A percentile compares a stretch with the other conserved stretches of the same genome.
phyloP scores from a whole-genome alignment of 306 rosid species.

The Rubus idaeus region DNA sequence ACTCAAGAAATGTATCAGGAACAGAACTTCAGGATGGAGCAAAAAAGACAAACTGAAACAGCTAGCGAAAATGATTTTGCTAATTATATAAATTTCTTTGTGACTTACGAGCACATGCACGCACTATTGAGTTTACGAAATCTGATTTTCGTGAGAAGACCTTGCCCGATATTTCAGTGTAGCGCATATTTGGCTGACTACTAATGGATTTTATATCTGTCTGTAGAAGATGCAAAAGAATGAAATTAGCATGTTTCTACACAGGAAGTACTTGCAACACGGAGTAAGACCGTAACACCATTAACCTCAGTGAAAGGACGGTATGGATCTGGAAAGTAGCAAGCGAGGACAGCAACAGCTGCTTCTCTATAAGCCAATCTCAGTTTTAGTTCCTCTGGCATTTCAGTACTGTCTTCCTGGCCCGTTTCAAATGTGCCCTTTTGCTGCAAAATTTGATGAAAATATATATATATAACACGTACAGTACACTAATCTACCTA shows the following conservation, averaged over 20 bases:
- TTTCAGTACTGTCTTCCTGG: slow-evolving; percentile 87
- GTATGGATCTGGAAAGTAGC: slow-evolving; percentile 82
- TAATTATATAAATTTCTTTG: slow-evolving; percentile 19
- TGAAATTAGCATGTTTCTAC: slow-evolving; percentile 28
- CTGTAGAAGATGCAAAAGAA: slow-evolving; percentile 48
- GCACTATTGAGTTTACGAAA: slow-evolving; percentile 76
- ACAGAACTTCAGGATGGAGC: slow-evolving; percentile 8
- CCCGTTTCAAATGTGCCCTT: slow-evolving; percentile 98
- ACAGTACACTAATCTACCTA: background rate
- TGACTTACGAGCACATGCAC: slow-evolving; percentile 98
- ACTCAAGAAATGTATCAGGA: background rate
- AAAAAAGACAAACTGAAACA: slow-evolving; percentile 13
- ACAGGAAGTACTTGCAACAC: slow-evolving; percentile 20
- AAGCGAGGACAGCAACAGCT: slow-evolving; percentile 91
- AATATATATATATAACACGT: slow-evolving; percentile 19
- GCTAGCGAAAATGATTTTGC: slow-evolving; percentile 22
- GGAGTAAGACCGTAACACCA: slow-evolving; percentile 17
- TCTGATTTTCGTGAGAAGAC: slow-evolving; percentile 81
- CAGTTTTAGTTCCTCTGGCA: slow-evolving; percentile 84
- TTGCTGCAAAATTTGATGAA: slow-evolving; percentile 66
- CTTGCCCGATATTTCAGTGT: slow-evolving; percentile 64
- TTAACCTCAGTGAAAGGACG: slow-evolving; percentile 70
- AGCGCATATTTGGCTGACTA: slow-evolving; percentile 81
- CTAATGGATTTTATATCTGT: slow-evolving; percentile 80
- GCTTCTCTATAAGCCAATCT: slow-evolving; percentile 98